Base-by-base conservation (phyloP, 148 eudicot species). In the Cornus suecica region DNA sequence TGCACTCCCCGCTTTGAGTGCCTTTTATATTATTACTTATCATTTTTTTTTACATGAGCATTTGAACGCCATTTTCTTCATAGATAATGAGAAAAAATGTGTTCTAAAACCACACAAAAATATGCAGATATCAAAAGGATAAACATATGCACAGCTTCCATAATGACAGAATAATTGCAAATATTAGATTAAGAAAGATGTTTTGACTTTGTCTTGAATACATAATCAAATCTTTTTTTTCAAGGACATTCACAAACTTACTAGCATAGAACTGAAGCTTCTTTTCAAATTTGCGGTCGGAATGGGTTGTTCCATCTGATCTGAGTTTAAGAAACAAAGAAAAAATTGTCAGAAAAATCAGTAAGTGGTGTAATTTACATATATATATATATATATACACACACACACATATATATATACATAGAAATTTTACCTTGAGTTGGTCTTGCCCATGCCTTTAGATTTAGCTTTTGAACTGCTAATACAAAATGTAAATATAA, bases 271-370 rank as follows among this genome's bases (percentile, higher is more conserved):
- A 91, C 71, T 89, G 76, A 32, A 90, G 70, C 73, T 88, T 92
- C 87, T 90, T 92, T 15, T 85, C 92, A 42, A 88, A 90, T 74
- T 90, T 92, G 23, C 82, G 86, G 18, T 92, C 97, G 0, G 89
- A 87, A 67, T 78, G 87, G 27, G 79, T 72, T 9, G 80, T 65
- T 0, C 77, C 80, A 16, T 87, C 84, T 29, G 81, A 69, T 76
- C 94, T 92, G 81, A 58, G 62, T 28, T 5, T 42, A 14, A 34
- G 37, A 11, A 70, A n/a, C 8, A 1, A 29, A 41, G 2, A 16
- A 70, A 5, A n/a, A 37, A 45, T 9, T 23, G 18, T 61, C 27
- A 3, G 27, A 13, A 5, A 31, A 32, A 16, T 26, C 51, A 74
- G 23, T 26, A 45, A 10, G 5, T 22, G 15, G 10, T 16, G 25